phyloP scores from a whole-genome alignment of 192 early-diverging fungal species.

The Rhizoclosmatium sp. region DNA sequence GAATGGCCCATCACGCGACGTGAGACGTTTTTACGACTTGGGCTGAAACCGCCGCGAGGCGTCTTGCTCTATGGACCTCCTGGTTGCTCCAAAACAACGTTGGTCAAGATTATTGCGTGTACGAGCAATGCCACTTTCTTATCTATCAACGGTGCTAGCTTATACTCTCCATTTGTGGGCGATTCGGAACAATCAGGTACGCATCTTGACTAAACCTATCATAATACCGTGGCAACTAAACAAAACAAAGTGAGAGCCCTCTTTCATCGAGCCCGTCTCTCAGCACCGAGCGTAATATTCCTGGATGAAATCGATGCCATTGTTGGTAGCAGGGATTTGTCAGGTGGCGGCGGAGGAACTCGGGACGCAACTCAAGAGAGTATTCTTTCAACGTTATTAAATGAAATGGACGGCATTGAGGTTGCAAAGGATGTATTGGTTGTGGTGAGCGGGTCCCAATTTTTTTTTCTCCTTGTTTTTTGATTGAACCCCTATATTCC shows the following conservation, averaged over 20 bases:
- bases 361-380: conserved; percentile 85
- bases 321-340: conserved; percentile 82
- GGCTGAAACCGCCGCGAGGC: conserved; percentile 83
- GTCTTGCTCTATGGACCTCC: conserved; percentile 97
- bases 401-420: conserved; percentile 99
- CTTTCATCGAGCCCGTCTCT: conserved; percentile 82
- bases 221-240: background rate
- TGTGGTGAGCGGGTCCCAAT: conserved; percentile 57
- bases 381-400: conserved; percentile 83
- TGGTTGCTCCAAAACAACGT: conserved; percentile 96
- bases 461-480: background rate
- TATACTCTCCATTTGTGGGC: conserved; percentile 85
- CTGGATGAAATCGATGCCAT: conserved; percentile 98
- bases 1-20: conserved; percentile 87
- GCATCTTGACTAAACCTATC: conserved; percentile 28
- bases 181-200: conserved; percentile 81
- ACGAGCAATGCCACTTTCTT: conserved; percentile 80
- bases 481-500: background rate
- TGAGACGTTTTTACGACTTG: conserved; percentile 73
- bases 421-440: conserved; percentile 82
- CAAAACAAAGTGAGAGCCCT: conserved; percentile 65
- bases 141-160: conserved; percentile 77
- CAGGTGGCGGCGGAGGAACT: conserved; percentile 46
- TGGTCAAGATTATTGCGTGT: conserved; percentile 88
- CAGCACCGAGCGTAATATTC: conserved; percentile 88